phyloP scores from a whole-genome alignment of 371 early-diverging fungal genomes.

The Dichotomocladium elegans region DNA sequence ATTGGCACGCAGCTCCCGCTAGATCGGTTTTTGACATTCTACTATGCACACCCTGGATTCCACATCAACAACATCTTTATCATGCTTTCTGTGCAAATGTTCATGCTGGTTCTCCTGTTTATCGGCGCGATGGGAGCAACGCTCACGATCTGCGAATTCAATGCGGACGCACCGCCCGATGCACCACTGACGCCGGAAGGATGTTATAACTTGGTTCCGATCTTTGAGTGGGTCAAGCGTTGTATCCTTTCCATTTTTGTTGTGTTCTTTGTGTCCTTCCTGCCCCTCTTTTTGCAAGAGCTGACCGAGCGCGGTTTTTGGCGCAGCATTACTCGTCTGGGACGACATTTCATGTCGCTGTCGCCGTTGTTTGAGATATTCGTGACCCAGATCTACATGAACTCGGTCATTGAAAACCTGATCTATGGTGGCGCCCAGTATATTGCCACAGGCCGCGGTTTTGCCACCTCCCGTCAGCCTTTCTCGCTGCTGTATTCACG shows the following conservation, averaged over 20 bases:
- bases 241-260: constrained; percentile 76
- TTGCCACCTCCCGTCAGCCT: constrained; percentile 82
- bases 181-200: constrained; percentile 49
- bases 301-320: constrained; percentile 82
- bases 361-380: constrained; percentile 89
- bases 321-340: constrained; percentile 70
- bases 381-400: constrained; percentile 86
- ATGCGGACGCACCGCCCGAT: constrained; percentile 35
- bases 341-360: constrained; percentile 78
- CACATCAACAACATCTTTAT: constrained; percentile 91
- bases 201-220: constrained; percentile 72
- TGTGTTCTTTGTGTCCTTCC: constrained; percentile 78
- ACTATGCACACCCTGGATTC: constrained; percentile 87
- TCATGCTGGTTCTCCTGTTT: constrained; percentile 75
- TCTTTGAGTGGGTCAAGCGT: constrained; percentile 82
- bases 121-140: constrained; percentile 70
- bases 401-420: constrained; percentile 77
- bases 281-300: constrained; percentile 85
- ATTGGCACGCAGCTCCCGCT: constrained; percentile 79
- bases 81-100: constrained; percentile 80
- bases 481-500: constrained; percentile 76
- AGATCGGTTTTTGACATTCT: constrained; percentile 84
- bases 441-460: constrained; percentile 89
- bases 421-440: constrained; percentile 87
- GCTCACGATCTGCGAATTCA: constrained; percentile 38